Base-by-base conservation (phyloP, 495 filamentous ascomycete genomes). In the Pyrenula massariospora region DNA sequence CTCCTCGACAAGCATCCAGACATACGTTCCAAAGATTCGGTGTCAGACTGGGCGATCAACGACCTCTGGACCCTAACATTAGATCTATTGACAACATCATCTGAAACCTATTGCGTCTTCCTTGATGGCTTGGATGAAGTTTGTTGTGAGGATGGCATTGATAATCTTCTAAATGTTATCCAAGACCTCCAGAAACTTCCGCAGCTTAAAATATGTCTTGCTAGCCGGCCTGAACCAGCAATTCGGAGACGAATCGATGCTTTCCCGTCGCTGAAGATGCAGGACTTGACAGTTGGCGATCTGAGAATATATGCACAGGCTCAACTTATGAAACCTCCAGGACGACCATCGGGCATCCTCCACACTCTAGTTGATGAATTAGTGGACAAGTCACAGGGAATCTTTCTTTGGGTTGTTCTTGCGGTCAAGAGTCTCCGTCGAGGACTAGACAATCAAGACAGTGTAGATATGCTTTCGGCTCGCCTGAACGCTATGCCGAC, bases 91-190 rank as follows among this genome's bases (percentile, higher is more conserved):
- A 11, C 50, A 8, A 8, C 15, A 63, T 59, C 25, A 61, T 61
- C 2, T 57, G 56, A 3, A 60, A 60, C 25, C 51, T 50, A 8
- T 12, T 53, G 0, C 59, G 19, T 24, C 53, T 71, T 78, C 50
- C 66, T 80, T 23, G 77, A 78, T 57, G 73, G 73, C 2, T 59
- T 77, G 0, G 75, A 76, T 52, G 74, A 78, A 52, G 31, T 42
- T 42, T 42, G 31, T 42, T 72, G 50, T 53, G 63, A 54, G 10
- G 59, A 56, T 0, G 54, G 68, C 10, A 50, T 62, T 54, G 23
- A 21, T 2, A 62, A 66, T 3, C 54, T 71, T 3, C 50, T 71
- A 12, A 47, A 65, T 1, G 12, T 65, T 0, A 47, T 70, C 19
- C 2, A 61, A 24, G 19, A n/a, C 5, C 5, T 42, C 15, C 5